phyloP scores from a whole-genome alignment of 2,329 filamentous ascomycete species.

The Cladophialophora psammophila region DNA sequence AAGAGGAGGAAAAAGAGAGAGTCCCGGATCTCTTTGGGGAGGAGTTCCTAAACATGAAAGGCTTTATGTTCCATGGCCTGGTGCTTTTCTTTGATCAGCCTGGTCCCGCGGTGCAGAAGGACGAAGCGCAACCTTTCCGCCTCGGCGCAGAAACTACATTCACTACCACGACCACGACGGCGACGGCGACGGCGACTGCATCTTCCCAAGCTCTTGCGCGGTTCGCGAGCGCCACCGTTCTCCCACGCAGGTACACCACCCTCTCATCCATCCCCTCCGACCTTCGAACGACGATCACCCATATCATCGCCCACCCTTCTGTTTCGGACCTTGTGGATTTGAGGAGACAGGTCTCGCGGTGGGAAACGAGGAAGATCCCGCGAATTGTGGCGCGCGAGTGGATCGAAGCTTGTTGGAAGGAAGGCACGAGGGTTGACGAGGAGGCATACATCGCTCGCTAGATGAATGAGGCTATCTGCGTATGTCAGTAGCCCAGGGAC shows the following conservation, averaged over 20 bases:
- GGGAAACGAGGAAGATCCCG: slow-evolving; percentile 62
- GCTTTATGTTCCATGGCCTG: slow-evolving; percentile 59
- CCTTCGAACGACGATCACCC: slow-evolving; percentile 56
- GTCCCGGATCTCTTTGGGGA: slow-evolving; percentile 41
- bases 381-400: slow-evolving; percentile 74
- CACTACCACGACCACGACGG: slow-evolving; percentile 41
- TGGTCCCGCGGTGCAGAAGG: not conserved
- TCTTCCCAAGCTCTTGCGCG: slow-evolving; percentile 63
- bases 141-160: not conserved
- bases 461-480: not conserved
- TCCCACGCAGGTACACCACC: slow-evolving; percentile 47
- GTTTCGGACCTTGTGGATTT: slow-evolving; percentile 53
- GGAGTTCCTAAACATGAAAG: slow-evolving; percentile 38
- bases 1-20: slow-evolving; percentile 39
- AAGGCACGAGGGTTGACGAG: slow-evolving; percentile 80
- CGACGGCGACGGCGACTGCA: slow-evolving; percentile 46
- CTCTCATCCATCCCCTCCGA: slow-evolving; percentile 43
- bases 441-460: slow-evolving; percentile 56
- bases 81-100: slow-evolving; percentile 52
- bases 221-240: slow-evolving; percentile 73
- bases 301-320: slow-evolving; percentile 66
- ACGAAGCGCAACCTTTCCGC: not conserved
- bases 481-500: not conserved
- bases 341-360: slow-evolving; percentile 42
- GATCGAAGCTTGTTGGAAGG: slow-evolving; percentile 81